Evolutionary conservation across 768 basidiomycete genomes (phyloP).

Genomic region (Cantharellus anzutake): DNA sequence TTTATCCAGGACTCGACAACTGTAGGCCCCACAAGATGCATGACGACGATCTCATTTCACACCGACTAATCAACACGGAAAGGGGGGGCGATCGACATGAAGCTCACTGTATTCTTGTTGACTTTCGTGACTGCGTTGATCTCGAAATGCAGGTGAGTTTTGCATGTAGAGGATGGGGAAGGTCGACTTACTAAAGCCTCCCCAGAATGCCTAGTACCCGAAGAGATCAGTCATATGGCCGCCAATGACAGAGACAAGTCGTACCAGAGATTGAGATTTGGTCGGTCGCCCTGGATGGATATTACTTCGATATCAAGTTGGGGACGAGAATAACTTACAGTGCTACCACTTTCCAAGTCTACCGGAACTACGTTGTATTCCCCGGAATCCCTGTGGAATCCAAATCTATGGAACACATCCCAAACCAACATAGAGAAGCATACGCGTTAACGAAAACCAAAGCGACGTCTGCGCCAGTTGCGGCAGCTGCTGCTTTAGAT

Average conservation of each 20-base stretch:
- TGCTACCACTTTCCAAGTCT: neutral
- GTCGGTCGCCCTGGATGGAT: neutral
- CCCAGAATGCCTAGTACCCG: neutral
- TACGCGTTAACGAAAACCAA: constrained; percentile 13
- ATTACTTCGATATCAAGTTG: neutral
- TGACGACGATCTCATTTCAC: constrained; percentile 34
- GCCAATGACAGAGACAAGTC: neutral
- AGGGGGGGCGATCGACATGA: neutral
- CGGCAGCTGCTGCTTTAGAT: constrained; percentile 6
- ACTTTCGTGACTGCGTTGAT: constrained; percentile 34
- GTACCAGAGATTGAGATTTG: neutral
- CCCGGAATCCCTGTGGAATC: neutral
- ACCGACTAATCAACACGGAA: neutral
- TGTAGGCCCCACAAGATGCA: constrained; percentile 48
- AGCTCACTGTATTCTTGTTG: constrained; percentile 37
- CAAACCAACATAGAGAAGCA: neutral
- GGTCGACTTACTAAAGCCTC: neutral
- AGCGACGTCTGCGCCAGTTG: constrained; percentile 9
- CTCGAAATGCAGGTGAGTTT: neutral
- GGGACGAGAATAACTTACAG: neutral
- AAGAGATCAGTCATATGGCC: neutral
- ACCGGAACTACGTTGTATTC: neutral
- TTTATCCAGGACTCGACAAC: neutral
- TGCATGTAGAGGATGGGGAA: neutral
- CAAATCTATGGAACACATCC: neutral